Conservation (phyloP, 2,329 filamentous ascomycete species). For the Trichoderma gracile region DNA sequence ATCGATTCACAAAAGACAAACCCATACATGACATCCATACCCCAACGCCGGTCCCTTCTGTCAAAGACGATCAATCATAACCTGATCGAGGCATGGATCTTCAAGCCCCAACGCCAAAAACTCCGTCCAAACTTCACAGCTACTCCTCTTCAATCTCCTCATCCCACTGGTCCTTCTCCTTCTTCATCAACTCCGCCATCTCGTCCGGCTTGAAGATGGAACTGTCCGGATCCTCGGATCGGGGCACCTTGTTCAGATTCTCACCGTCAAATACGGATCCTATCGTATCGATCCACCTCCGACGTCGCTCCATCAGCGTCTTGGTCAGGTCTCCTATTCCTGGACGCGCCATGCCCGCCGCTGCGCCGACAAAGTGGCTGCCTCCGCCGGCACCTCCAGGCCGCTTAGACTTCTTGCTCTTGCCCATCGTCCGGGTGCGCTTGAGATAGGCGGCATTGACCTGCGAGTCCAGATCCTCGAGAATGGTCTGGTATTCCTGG, state of each 20-base stretch:
- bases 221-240: constrained; percentile 61
- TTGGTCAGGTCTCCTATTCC: constrained; percentile 89
- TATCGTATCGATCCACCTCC: constrained; percentile 88
- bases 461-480: constrained; percentile 93
- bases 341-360: constrained; percentile 65
- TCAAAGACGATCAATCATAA: neutral
- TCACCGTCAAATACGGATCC: constrained; percentile 88
- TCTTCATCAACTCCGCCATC: constrained; percentile 73
- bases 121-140: neutral
- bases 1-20: neutral
- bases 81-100: neutral
- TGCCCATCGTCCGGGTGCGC: constrained; percentile 88
- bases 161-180: constrained; percentile 78
- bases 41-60: constrained; percentile 2
- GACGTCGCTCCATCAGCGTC: constrained; percentile 86
- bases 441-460: constrained; percentile 95
- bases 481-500: constrained; percentile 95
- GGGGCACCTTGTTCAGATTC: constrained; percentile 70
- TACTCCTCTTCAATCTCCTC: constrained; percentile 72
- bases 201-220: constrained; percentile 71
- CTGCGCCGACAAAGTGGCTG: constrained; percentile 61
- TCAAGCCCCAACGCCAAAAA: neutral
- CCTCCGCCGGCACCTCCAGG: constrained; percentile 74
- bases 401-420: constrained; percentile 87
- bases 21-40: neutral